These are phyloP conservation scores for Oryza glumipatula DNA, from an alignment of 176 grass and related monocot genomes.

Conservation along the genomic window DNA sequence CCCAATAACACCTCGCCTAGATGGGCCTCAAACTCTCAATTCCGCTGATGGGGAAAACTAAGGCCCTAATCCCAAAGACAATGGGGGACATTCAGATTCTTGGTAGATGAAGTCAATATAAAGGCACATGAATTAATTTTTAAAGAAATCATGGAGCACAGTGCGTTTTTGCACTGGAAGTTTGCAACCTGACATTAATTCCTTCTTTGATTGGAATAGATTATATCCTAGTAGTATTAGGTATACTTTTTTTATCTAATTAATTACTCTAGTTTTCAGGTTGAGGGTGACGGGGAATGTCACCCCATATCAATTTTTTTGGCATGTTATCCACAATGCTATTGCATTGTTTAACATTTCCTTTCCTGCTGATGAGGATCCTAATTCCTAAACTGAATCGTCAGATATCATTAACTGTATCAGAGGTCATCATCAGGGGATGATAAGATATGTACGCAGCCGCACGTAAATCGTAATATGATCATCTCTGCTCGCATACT, in stretches of 20 bases:
- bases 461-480: neutral
- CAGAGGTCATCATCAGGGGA: neutral
- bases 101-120: neutral
- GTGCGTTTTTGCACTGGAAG: neutral
- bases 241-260: slow-evolving; percentile 12
- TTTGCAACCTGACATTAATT: neutral
- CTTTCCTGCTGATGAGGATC: neutral
- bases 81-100: no score
- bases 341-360: neutral
- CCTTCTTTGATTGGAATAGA: neutral
- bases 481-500: slow-evolving; percentile 17
- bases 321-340: neutral
- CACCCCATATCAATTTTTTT: neutral
- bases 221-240: slow-evolving; percentile 33
- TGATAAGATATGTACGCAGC: neutral
- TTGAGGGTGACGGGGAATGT: slow-evolving; percentile 36
- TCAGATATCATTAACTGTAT: neutral
- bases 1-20: no score
- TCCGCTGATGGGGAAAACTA: no score
- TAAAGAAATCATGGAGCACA: neutral
- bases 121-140: no score
- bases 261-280: neutral
- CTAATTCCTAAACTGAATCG: neutral
- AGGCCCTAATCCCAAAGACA: no score
- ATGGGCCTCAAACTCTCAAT: no score